Evolutionary conservation across 2,329 filamentous ascomycete species (phyloP).

Genomic region (Clarireedia hainanense): DNA sequence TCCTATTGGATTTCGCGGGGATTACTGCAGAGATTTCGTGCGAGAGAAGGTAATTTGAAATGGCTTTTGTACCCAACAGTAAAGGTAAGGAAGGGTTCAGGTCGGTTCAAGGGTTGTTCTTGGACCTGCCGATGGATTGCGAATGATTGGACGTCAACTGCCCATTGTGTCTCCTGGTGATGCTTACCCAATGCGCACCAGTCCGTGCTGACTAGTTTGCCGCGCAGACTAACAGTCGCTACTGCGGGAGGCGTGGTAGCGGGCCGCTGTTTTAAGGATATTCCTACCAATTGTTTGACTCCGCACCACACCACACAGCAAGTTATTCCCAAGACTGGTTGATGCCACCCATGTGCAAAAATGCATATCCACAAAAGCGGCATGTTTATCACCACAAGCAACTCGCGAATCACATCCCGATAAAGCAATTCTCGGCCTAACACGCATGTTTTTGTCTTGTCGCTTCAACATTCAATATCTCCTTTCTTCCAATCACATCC

Average conservation of each 20-base stretch:
- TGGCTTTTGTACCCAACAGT: too few relatives aligned
- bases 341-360: too few relatives aligned
- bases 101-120: too few relatives aligned
- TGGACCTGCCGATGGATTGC: too few relatives aligned
- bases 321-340: too few relatives aligned
- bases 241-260: constrained; percentile 2
- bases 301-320: too few relatives aligned
- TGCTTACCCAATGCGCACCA: constrained; percentile 1
- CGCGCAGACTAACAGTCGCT: constrained; percentile 4
- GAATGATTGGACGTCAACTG: too few relatives aligned
- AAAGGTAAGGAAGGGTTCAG: too few relatives aligned
- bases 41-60: too few relatives aligned
- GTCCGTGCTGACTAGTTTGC: constrained; percentile 1
- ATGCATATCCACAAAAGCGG: background rate
- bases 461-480: background rate
- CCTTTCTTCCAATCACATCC: background rate
- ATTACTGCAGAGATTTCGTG: too few relatives aligned
- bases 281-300: too few relatives aligned
- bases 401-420: constrained; percentile 2
- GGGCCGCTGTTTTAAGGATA: background rate
- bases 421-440: background rate
- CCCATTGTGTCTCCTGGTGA: background rate
- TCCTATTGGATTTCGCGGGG: too few relatives aligned
- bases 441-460: background rate
- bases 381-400: background rate